A percentile compares a stretch with the other conserved stretches of the same genome.
These are phyloP conservation scores for Apiospora rasikravindrae DNA, from an alignment of 2,329 filamentous ascomycete genomes.

Conservation along the genomic window DNA sequence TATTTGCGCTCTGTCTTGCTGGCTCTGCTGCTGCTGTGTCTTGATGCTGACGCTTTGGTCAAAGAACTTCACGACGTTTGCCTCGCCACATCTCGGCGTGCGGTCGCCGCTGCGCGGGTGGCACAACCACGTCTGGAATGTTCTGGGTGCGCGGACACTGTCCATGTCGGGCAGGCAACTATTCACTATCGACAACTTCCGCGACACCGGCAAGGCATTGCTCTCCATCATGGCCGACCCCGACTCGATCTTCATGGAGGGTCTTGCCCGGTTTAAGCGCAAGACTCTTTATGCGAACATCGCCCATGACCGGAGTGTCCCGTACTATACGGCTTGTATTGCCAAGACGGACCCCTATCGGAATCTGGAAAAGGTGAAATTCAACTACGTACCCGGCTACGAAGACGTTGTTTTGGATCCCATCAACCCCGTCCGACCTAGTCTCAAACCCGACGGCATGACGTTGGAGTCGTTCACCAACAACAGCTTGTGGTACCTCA, in stretches of 20 bases:
- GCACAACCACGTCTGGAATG: slow-evolving; percentile 76
- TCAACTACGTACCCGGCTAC: slow-evolving; percentile 78
- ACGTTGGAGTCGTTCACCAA: slow-evolving; percentile 41
- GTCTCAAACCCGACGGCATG: slow-evolving; percentile 38
- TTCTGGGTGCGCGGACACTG: slow-evolving; percentile 79
- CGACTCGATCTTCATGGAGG: slow-evolving; percentile 83
- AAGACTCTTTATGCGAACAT: slow-evolving; percentile 86
- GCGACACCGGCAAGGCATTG: slow-evolving; percentile 80
- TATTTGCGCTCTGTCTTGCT: slow-evolving; percentile 20
- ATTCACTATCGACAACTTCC: slow-evolving; percentile 85
- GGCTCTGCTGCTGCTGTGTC: slow-evolving; percentile 11
- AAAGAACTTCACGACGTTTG: slow-evolving; percentile 92
- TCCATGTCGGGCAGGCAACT: slow-evolving; percentile 86
- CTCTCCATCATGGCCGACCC: slow-evolving; percentile 83
- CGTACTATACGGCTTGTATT: slow-evolving; percentile 84
- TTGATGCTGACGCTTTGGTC: neutral
- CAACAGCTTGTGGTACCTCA: slow-evolving; percentile 44
- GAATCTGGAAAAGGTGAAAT: slow-evolving; percentile 67
- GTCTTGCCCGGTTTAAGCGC: slow-evolving; percentile 75
- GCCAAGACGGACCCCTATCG: slow-evolving; percentile 78
- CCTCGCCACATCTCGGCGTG: slow-evolving; percentile 81
- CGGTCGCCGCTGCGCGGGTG: slow-evolving; percentile 70
- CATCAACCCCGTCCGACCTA: slow-evolving; percentile 60
- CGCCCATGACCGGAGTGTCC: slow-evolving; percentile 80
- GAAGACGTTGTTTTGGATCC: slow-evolving; percentile 78